phyloP scores from a whole-genome alignment of 176 grass and related monocot species.

The Panicum miliaceum region DNA sequence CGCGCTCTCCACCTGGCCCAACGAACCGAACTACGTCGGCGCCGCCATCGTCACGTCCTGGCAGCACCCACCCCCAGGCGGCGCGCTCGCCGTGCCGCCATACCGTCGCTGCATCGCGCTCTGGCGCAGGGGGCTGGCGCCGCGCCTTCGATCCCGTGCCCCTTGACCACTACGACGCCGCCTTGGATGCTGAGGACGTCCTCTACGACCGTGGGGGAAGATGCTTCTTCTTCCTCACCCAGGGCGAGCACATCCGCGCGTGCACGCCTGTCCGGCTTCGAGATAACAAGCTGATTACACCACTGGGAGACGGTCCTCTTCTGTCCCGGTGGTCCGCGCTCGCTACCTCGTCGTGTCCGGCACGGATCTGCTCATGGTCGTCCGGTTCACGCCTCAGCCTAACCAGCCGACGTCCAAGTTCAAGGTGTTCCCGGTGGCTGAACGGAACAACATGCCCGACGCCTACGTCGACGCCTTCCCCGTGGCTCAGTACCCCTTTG shows the following conservation, averaged over 20 bases:
- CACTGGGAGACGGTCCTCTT: no score
- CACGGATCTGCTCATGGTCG: constrained; percentile 1
- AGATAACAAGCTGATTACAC: no score
- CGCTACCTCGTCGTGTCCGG: constrained; percentile 20
- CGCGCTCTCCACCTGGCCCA: background rate
- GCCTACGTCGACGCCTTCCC: background rate
- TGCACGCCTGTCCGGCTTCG: background rate
- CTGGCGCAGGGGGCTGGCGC: background rate
- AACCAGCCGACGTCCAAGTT: background rate
- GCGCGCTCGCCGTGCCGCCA: no score
- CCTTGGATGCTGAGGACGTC: background rate
- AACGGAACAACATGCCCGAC: no score
- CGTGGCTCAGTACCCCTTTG: background rate
- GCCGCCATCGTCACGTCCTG: background rate
- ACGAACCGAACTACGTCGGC: background rate
- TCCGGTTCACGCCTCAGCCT: background rate
- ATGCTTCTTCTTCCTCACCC: constrained; percentile 1
- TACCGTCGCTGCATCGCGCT: background rate
- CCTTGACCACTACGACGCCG: no score
- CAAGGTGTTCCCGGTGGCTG: background rate
- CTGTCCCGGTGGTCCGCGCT: background rate
- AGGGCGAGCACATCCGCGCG: background rate
- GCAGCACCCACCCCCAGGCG: no score
- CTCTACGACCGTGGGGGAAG: background rate
- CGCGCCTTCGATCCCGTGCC: no score